Base-by-base conservation (phyloP, 768 basidiomycete genomes). In the Rhodosporidiobolus sp. region DNA sequence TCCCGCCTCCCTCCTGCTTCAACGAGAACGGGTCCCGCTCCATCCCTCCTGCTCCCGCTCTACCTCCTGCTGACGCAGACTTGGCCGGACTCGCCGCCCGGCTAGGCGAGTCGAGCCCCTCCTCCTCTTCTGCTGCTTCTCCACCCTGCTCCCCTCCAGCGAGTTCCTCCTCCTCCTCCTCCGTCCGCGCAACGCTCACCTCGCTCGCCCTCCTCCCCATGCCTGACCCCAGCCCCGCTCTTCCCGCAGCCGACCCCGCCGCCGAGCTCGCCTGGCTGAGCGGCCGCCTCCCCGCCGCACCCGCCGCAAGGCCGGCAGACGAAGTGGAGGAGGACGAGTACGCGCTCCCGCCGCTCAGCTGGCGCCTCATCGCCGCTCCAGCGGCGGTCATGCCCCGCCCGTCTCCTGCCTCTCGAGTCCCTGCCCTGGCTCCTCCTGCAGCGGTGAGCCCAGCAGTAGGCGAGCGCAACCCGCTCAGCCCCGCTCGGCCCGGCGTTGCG, bases 21-120 rank as follows among this genome's bases (percentile, higher is more conserved):
- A 69, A 28, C 45, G 70, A 70, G 71, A 77, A 72, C 43, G 70
- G 62, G 46, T 61, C 38, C 48, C 30, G 20, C 59, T 49, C 32
- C 48, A 4, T 34, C 59, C 32, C 32, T 34, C 4, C 34, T 38
- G 16, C 28, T 45, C 14, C 26, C 32, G 46, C 6, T 9, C 26
- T 10, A 55, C 19, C 53, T 43, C 20, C 6, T 14, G 17, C 54
- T 10, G 19, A n/a, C 11, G 19, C 22, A 26, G 34, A 5, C 43
- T 26, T 48, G 1, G 17, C 54, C 20, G 63, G 49, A 19, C 17
- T 35, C 11, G 58, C 70, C 12, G 17, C 38, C 7, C 38, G 38
- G 14, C 8, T 7, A 14, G 38, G 38, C 38, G 38, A 43, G 38
- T 43, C 38, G 8, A 7, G 38, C 38, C 38, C 38, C 38, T 7